Conservation (phyloP, 1,139 yeast species). For the Hansenula lynferdii region DNA sequence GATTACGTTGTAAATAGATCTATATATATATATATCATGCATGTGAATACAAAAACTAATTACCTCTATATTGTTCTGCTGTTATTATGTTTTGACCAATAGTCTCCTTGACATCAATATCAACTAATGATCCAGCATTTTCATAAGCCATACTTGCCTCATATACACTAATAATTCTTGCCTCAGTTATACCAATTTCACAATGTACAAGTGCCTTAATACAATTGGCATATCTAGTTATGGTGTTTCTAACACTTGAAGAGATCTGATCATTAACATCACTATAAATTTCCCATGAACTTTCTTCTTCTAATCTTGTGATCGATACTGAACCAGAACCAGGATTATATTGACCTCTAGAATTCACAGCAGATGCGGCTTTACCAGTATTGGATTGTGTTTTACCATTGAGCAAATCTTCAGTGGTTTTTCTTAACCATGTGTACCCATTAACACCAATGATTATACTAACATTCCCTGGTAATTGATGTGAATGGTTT, state of each 20-base stretch:
- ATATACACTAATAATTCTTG: constrained; percentile 73
- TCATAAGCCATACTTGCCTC: constrained; percentile 84
- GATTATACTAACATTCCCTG: constrained; percentile 87
- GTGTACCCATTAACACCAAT: constrained; percentile 93
- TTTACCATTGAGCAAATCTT: constrained; percentile 25
- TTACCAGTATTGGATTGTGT: constrained; percentile 29
- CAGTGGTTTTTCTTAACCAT: constrained; percentile 79
- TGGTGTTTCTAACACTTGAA: constrained; percentile 58
- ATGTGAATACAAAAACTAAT: neutral
- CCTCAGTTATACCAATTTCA: constrained; percentile 83
- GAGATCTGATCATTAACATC: constrained; percentile 79
- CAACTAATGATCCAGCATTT: constrained; percentile 69
- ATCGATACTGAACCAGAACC: constrained; percentile 65
- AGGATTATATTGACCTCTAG: constrained; percentile 45
- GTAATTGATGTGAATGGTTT: constrained; percentile 79
- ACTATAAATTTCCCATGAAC: constrained; percentile 93
- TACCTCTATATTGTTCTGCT: constrained; percentile 69
- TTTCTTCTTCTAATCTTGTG: constrained; percentile 87
- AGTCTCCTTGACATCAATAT: constrained; percentile 66
- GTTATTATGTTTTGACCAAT: constrained; percentile 74
- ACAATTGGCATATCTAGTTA: constrained; percentile 82
- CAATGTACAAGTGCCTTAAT: constrained; percentile 74
- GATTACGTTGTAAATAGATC: neutral
- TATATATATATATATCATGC: neutral
- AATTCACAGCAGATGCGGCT: constrained; percentile 34